Evolutionary conservation across 176 grass and related monocot genomes (phyloP), one percentile per base, ranked within the genome.

Genomic region (Triticum urartu): DNA sequence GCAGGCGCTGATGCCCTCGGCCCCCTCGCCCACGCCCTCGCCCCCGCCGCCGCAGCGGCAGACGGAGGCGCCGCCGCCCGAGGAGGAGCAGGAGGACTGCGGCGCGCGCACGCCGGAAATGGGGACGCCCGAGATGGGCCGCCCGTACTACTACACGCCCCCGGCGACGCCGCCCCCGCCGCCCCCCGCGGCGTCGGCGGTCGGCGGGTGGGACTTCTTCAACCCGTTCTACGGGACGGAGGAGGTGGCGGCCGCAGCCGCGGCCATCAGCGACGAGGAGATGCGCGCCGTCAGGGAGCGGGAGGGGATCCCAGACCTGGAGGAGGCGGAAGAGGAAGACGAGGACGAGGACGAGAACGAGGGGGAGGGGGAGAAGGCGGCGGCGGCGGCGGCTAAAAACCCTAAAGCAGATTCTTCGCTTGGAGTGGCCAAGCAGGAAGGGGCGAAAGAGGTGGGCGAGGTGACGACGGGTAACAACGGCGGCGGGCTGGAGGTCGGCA

Each of bases 221-320:
- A 99, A 99, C 87, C 92, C 94, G 62, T 99, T 99, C 84, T 95
- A 96, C 60, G 97, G 90, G 0, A 40, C 93, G 5, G 88, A 84
- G 64, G 78, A 86, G 75, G 85, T 89, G 74, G 60, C 47, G 43
- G 75, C 81, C 45, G 56, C 56, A 0, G 84, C 79, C 9, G 77
- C 72, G 15, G 82, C 33, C 72, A 88, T 91, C 40, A 85, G 77
- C 39, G 94, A 99, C 40, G 90, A 99, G 87, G 94, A 95, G 69
- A 72, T 99, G 90, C 95, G 92, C 45, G 84, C 84, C 50, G 79
- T 95, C 11, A 86, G 93, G 89, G 97, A 95, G 87, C 83, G 91
- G 54, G 97, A 96, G 67, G 97, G 97, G 85, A 98, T 98, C 73
- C 97, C 97, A 4, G 92, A 98, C 40, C 90, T 98, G 24, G 97